Base-by-base conservation (phyloP, 352 stramenopile genomes). In the Phytophthora pseudosyringae region DNA sequence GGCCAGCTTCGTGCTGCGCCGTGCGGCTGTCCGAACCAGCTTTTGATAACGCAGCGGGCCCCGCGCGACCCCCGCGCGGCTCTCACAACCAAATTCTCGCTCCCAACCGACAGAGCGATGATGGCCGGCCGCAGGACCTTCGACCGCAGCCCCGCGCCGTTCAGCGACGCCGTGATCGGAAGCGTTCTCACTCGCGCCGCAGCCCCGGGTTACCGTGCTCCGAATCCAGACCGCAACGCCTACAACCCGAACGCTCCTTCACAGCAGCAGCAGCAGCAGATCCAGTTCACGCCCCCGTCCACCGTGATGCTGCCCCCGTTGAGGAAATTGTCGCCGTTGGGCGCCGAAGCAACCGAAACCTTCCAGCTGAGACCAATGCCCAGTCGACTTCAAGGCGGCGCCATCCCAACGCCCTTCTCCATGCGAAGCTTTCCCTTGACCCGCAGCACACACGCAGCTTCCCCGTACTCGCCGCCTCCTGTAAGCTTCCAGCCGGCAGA, bases 91-190 rank as follows among this genome's bases (percentile, higher is more conserved):
- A 50, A 63, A 64, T 47, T 47, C 32, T 63, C 56, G 44, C 29
- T 45, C 31, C 10, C 11, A 52, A 26, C 44, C 26, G 25, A 48
- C 48, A 50, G 21, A 50, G 46, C 41, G 32, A 69, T 70, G 69
- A 73, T 73, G 64, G 36, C 64, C 15, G 74, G 64, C 44, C 48
- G 31, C 45, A 61, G 55, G 18, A 64, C 39, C 44, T 59, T 71
- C 28, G 64, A 73, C 39, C 59, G 45, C 11, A 47, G 12, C 47
- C 49, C 49, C 49, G 28, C 46, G 16, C 58, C 58, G 11, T 68
- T 80, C 54, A 76, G 67, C 41, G 56, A 80, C 46, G 26, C 49
- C n/a, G 64, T 80, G 50, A 71, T 76, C 36, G 41, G 59, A 41
- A 76, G 33, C 18, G 63, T 76, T 3, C 16, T 67, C n/a, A 58